Evolutionary conservation across 768 basidiomycete species (phyloP), one percentile per base, ranked within the genome.

Genomic region (Hericium erinaceus): DNA sequence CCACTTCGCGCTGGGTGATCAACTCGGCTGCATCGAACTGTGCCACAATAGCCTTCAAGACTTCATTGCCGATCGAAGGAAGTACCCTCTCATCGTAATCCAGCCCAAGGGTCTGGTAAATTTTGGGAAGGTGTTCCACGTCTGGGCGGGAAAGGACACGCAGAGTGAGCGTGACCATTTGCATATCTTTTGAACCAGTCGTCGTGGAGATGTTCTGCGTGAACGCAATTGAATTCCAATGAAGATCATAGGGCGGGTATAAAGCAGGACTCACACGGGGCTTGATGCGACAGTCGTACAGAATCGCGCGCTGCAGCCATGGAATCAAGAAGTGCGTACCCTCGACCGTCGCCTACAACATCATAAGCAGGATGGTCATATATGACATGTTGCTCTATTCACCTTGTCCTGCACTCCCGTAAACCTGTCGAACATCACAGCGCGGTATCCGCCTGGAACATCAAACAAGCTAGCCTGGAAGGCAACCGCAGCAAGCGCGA

Each of bases 61-160:
- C 95, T 75, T 98, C 95, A 65, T 98, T 98, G 40, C 94, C 95
- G 67, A 98, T 95, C 48, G 95, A 97, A 3, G 95, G 95, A 33
- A 98, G 76, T 0, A 98, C 95, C 65, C 97, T 84, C 76, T 99
- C 97, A 72, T 98, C 97, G 69, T 98, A 99, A 71, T 98, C 97
- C 72, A 91, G 70, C 48, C 97, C 97, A 57, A 99, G 80, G 65
- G 80, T 86, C 74, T 97, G 92, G 76, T 99, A 99, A 68, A 99
- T 95, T 74, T 84, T 91, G 18, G 95, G 69, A 26, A 99, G 78
- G 70, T 95, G 91, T 33, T 80, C 74, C 39, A 87, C 82, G 73
- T 98, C 94, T 16, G 97, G 97, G 53, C 95, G 79, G 22, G 93
- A 97, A 64, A 99, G 82, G 39, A 99, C 95, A 57, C 97, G 89